Percentiles rank a stretch among this genome's conserved stretches.
Conservation (phyloP, 805 yeast species). For the Tetrapisispora taiwanensis region DNA sequence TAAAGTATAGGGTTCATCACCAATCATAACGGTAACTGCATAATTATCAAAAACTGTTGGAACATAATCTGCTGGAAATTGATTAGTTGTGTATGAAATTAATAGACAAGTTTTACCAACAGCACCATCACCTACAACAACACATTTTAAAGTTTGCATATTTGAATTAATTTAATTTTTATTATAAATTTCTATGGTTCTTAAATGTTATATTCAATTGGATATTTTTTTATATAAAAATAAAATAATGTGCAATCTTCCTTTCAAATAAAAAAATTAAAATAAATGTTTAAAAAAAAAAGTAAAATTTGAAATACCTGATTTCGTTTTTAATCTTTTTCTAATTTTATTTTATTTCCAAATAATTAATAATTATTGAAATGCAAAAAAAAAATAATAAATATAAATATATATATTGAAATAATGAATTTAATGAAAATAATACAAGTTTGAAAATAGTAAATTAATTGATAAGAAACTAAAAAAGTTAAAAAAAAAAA, state of each 20-base stretch:
- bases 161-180: background rate
- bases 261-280: too few species aligned
- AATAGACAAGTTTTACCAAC: conserved; percentile 96
- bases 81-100: conserved; percentile 92
- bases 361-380: background rate
- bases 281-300: too few species aligned
- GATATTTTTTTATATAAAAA: background rate
- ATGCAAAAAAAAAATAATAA: background rate
- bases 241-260: too few species aligned
- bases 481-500: too few species aligned
- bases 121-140: conserved; percentile 99
- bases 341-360: too few species aligned
- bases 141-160: conserved; percentile 71
- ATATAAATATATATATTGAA: too few species aligned
- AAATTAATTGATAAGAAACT: too few species aligned
- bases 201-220: background rate
- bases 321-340: background rate
- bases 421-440: background rate
- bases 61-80: conserved; percentile 95
- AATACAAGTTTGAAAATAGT: background rate
- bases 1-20: conserved; percentile 94
- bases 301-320: background rate
- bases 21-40: conserved; percentile 91
- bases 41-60: conserved; percentile 97
- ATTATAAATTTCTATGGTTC: too few species aligned